Base-by-base conservation (phyloP, 2,329 filamentous ascomycete species). In the Hypoxylon sp. region DNA sequence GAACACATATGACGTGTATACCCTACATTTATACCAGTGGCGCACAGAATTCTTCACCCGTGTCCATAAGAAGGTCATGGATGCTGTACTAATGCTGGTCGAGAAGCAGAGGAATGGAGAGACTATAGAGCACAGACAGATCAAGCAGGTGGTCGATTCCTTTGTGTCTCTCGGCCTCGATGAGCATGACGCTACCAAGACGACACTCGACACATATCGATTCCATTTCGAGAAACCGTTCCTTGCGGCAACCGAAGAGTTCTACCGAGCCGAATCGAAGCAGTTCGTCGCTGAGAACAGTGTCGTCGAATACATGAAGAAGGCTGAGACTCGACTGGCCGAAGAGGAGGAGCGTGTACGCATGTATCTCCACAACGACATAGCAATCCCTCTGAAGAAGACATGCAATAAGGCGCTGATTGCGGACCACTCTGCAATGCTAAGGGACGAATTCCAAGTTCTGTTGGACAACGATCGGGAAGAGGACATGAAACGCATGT, bases 301-400 rank as follows among this genome's bases (percentile, higher is more conserved):
- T 70, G 94, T 99, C 3, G 94, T 99, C 34, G 96, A 99, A 78
- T 99, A 98, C 82, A 98, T 99, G 96, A 98, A 98, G 85, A 99
- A 99, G 87, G 97, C 96, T 0, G 95, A 98, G 81, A 82, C 89
- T 45, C 90, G 96, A 32, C 82, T 99, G 67, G 89, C 93, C 6
- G 96, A 99, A 80, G 96, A 99, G 80, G 96, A 97, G 82, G 93
- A 95, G 77, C 93, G 96, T 25, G 96, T 99, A 9, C 90, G 90
- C 71, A 89, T 98, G 77, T 99, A 97, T 77, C 86, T 99, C 49
- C 93, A 98, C 75, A 89, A 90, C 36, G 96, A 99, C 80, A 98
- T 98, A 63, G 92, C 93, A 73, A 83, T 90, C 6, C 90, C 90
- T 14, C 84, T 99, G 60, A 97, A 94, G 83, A 93, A 93, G 75